phyloP scores from a whole-genome alignment of 2,329 filamentous ascomycete genomes.

The Rutstroemia sp. region DNA sequence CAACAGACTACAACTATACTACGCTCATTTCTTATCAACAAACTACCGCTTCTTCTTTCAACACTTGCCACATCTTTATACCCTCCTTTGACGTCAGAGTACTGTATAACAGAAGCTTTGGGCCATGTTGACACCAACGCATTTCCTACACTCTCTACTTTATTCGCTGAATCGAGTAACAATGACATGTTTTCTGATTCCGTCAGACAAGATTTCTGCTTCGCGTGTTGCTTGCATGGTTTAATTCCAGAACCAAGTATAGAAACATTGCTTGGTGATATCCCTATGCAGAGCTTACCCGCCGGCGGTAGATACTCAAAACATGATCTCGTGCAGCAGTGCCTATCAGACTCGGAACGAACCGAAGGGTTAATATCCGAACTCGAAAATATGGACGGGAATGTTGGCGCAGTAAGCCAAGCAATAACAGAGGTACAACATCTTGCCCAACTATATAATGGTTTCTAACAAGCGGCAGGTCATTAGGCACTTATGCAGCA shows the following conservation, averaged over 20 bases:
- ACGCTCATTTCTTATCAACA: slow-evolving; percentile 79
- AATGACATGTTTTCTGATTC: slow-evolving; percentile 52
- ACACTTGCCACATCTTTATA: slow-evolving; percentile 51
- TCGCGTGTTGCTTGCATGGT: slow-evolving; percentile 80
- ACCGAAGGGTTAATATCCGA: slow-evolving; percentile 72
- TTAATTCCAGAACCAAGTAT: slow-evolving; percentile 75
- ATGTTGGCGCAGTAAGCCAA: slow-evolving; percentile 76
- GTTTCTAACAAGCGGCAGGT: slow-evolving; percentile 39
- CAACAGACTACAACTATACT: slow-evolving; percentile 60
- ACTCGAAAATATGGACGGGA: slow-evolving; percentile 84
- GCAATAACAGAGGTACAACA: slow-evolving; percentile 61
- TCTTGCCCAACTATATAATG: not conserved
- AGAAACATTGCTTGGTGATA: slow-evolving; percentile 73
- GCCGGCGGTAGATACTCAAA: slow-evolving; percentile 68
- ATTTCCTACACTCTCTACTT: slow-evolving; percentile 57
- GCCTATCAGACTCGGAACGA: slow-evolving; percentile 66
- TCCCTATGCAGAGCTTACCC: slow-evolving; percentile 72
- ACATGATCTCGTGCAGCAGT: slow-evolving; percentile 71
- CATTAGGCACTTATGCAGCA: slow-evolving; percentile 60
- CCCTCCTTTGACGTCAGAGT: slow-evolving; percentile 51
- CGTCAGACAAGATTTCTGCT: slow-evolving; percentile 77
- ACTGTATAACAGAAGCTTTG: slow-evolving; percentile 60
- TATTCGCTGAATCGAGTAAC: slow-evolving; percentile 50
- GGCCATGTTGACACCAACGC: slow-evolving; percentile 52
- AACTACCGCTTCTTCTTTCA: slow-evolving; percentile 54